These are phyloP conservation scores for Lagenaria siceraria DNA, from an alignment of 306 rosid genomes.

Conservation along the genomic window DNA sequence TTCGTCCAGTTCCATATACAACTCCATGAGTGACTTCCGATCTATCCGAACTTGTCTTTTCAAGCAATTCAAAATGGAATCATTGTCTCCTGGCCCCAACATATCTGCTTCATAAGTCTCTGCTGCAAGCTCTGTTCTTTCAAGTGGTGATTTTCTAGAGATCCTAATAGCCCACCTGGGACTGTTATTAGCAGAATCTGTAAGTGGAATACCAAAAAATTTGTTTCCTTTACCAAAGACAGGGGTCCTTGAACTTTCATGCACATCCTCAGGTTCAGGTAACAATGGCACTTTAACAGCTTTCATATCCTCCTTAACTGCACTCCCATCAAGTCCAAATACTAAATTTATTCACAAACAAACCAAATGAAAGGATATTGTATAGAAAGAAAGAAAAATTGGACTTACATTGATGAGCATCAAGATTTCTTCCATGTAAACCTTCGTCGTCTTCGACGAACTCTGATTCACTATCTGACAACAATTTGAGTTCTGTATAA, in stretches of 20 bases:
- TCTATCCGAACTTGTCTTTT: slow-evolving; percentile 66
- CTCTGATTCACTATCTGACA: slow-evolving; percentile 23
- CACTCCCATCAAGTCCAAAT: slow-evolving; percentile 2
- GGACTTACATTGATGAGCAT: slow-evolving; percentile 24
- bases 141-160: slow-evolving; percentile 22
- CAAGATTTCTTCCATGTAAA: slow-evolving; percentile 9
- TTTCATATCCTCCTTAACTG: slow-evolving; percentile 48
- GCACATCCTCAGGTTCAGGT: slow-evolving; percentile 27
- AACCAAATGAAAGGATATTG: not conserved
- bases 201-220: slow-evolving; percentile 66
- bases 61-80: slow-evolving; percentile 35
- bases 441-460: slow-evolving; percentile 24
- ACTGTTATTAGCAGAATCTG: slow-evolving; percentile 48
- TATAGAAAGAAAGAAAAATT: not conserved
- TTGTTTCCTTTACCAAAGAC: slow-evolving; percentile 33
- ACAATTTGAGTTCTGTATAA: slow-evolving; percentile 28
- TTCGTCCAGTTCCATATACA: slow-evolving; percentile 91
- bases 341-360: not conserved
- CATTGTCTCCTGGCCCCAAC: slow-evolving; percentile 29
- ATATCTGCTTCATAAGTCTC: slow-evolving; percentile 29
- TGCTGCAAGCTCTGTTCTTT: slow-evolving; percentile 24
- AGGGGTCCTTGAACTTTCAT: slow-evolving; percentile 51
- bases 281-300: slow-evolving; percentile 28
- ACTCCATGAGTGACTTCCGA: slow-evolving; percentile 60
- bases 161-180: slow-evolving; percentile 45